phyloP scores from a whole-genome alignment of 225 moss, liverwort and hornwort genomes.

The Polytrichum commune region DNA sequence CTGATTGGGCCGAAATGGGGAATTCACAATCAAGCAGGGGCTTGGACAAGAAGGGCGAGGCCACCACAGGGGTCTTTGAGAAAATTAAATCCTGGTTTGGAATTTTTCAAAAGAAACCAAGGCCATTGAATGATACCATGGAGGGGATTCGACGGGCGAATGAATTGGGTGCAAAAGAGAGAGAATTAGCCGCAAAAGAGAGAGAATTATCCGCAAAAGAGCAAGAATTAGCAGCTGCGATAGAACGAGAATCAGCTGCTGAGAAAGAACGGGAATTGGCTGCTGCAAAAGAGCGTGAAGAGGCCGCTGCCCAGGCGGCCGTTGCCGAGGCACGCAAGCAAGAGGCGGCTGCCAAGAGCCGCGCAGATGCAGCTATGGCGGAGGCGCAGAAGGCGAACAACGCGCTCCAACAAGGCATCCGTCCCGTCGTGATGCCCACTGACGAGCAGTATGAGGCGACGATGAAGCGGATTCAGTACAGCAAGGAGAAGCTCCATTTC shows the following conservation, averaged over 20 bases:
- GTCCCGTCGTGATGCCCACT: slow-evolving; percentile 5
- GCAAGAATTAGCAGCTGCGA: background rate
- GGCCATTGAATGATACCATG: slow-evolving; percentile 6
- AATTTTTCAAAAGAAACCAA: background rate
- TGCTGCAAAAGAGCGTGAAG: background rate
- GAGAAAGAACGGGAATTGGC: background rate
- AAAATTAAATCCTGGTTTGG: background rate
- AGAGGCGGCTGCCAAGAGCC: background rate
- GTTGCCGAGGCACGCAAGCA: background rate
- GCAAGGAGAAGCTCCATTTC: slow-evolving; percentile 6
- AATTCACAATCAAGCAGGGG: background rate
- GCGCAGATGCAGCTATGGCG: background rate
- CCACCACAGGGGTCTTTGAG: slow-evolving; percentile 2
- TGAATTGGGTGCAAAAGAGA: background rate
- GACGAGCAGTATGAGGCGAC: background rate
- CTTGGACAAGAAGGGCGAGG: slow-evolving; percentile 2
- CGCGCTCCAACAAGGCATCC: background rate
- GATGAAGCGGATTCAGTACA: slow-evolving; percentile 4
- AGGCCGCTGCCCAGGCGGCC: background rate
- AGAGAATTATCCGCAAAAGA: background rate
- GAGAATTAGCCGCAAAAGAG: background rate
- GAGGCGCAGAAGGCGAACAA: slow-evolving; percentile 1
- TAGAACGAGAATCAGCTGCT: background rate
- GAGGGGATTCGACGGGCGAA: background rate
- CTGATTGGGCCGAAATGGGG: background rate